phyloP scores from a whole-genome alignment of 2,329 filamentous ascomycete species.

The Amauroascus verrucosus region DNA sequence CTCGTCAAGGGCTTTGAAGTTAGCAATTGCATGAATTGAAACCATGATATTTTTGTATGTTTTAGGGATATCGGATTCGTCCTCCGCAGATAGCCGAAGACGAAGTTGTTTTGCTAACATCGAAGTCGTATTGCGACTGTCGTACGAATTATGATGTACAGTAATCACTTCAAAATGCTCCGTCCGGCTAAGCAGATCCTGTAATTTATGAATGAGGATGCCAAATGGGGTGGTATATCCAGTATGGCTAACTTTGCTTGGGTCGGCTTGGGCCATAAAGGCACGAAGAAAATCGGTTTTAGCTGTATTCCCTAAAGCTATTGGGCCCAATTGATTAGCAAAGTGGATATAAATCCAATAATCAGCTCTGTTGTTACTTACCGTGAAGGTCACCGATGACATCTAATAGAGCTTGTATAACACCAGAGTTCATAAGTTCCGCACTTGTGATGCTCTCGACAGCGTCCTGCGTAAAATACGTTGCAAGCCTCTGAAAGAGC shows the following conservation, averaged over 20 bases:
- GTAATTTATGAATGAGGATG: conserved; percentile 82
- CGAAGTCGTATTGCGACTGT: conserved; percentile 60
- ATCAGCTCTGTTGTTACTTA: conserved; percentile 16
- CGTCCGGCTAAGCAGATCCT: conserved; percentile 88
- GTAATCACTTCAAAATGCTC: conserved; percentile 98
- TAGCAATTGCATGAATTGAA: conserved; percentile 94
- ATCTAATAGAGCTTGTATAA: conserved; percentile 73
- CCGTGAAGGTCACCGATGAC: conserved; percentile 64
- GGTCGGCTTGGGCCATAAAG: conserved; percentile 66
- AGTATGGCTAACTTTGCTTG: conserved; percentile 53
- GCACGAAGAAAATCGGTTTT: conserved; percentile 78
- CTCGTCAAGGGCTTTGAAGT: conserved; percentile 92
- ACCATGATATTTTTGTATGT: conserved; percentile 93
- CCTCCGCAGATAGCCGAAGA: conserved; percentile 77
- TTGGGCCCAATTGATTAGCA: background rate
- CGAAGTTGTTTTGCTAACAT: conserved; percentile 96
- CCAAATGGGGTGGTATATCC: conserved; percentile 75
- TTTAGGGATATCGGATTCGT: conserved; percentile 56
- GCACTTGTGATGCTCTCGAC: conserved; percentile 91
- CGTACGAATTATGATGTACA: conserved; percentile 60
- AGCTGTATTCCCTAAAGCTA: conserved; percentile 40
- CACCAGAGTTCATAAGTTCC: conserved; percentile 79
- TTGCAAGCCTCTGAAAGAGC: conserved; percentile 65
- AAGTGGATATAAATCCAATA: conserved; percentile 1
- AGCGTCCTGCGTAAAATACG: conserved; percentile 79